phyloP scores from a whole-genome alignment of 179 eudicot species.

The Pouteria campechiana region DNA sequence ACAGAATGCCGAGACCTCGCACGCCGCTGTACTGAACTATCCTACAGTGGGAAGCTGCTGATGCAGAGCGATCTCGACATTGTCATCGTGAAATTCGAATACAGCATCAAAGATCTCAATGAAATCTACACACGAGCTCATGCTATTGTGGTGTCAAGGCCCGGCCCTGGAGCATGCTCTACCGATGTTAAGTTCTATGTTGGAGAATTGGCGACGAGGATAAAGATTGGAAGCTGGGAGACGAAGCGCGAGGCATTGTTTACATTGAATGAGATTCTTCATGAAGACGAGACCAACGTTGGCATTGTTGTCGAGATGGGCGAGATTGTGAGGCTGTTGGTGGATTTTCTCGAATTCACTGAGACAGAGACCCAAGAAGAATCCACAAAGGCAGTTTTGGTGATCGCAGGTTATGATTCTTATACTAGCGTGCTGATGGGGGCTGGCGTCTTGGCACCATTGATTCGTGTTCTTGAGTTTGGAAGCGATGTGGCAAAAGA shows the following conservation, averaged over 20 bases:
- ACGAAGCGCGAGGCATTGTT: conserved; percentile 54
- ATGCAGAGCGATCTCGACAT: conserved; percentile 89
- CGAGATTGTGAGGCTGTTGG: conserved; percentile 21
- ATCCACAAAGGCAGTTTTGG: conserved; percentile 23
- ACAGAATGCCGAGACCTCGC: conserved; percentile 29
- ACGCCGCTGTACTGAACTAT: conserved; percentile 29
- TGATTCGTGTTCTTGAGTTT: conserved; percentile 54
- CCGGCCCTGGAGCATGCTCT: conserved; percentile 28
- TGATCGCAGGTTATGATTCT: conserved; percentile 32
- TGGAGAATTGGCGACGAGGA: conserved; percentile 50
- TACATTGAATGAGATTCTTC: conserved; percentile 40
- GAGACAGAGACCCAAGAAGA: conserved; percentile 47
- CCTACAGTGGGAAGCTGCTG: conserved; percentile 63
- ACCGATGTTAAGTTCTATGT: conserved; percentile 66
- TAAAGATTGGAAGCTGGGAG: conserved; percentile 46
- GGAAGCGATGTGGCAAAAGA: conserved; percentile 40
- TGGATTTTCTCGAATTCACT: conserved; percentile 38
- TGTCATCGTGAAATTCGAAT: conserved; percentile 29
- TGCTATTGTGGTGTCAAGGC: conserved; percentile 57
- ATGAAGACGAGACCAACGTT: conserved; percentile 57
- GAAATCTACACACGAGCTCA: conserved; percentile 31
- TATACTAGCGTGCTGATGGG: conserved; percentile 27
- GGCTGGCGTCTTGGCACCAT: conserved; percentile 48
- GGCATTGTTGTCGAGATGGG: conserved; percentile 37
- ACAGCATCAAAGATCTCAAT: conserved; percentile 13